phyloP scores from a whole-genome alignment of 495 filamentous ascomycete species.

The Talaromyces thailandensis region DNA sequence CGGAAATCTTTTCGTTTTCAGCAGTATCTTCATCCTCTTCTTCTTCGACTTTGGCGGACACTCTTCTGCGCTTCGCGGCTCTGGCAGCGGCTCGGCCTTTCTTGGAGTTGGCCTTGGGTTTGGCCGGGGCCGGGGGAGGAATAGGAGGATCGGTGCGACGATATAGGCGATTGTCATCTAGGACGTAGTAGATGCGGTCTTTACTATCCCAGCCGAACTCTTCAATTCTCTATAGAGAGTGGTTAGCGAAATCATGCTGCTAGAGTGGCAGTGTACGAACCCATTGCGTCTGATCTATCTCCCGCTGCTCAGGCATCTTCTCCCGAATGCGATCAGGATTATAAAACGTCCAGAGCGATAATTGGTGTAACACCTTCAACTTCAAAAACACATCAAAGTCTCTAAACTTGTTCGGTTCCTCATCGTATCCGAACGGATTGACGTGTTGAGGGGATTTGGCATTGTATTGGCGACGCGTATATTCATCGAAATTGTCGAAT shows the following conservation, averaged over 20 bases:
- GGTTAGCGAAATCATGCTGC: background rate
- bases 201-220: slow-evolving; percentile 81
- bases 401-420: slow-evolving; percentile 60
- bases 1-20: slow-evolving; percentile 27
- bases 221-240: slow-evolving; percentile 67
- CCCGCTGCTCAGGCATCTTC: slow-evolving; percentile 73
- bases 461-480: slow-evolving; percentile 81
- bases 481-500: slow-evolving; percentile 85
- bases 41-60: slow-evolving; percentile 44
- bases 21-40: slow-evolving; percentile 43
- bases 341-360: slow-evolving; percentile 83
- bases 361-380: slow-evolving; percentile 81
- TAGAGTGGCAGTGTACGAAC: slow-evolving; percentile 37
- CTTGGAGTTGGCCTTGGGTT: slow-evolving; percentile 69
- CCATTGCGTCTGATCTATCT: slow-evolving; percentile 76
- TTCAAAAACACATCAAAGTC: slow-evolving; percentile 81
- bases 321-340: slow-evolving; percentile 80
- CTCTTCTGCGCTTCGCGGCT: slow-evolving; percentile 63
- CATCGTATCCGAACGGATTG: slow-evolving; percentile 82
- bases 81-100: slow-evolving; percentile 60
- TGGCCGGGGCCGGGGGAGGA: slow-evolving; percentile 46
- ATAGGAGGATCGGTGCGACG: slow-evolving; percentile 63
- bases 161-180: slow-evolving; percentile 92
- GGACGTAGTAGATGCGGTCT: slow-evolving; percentile 76
- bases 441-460: slow-evolving; percentile 62